Evolutionary conservation across 2,329 filamentous ascomycete genomes (phyloP).

Genomic region (Venturia asperata): DNA sequence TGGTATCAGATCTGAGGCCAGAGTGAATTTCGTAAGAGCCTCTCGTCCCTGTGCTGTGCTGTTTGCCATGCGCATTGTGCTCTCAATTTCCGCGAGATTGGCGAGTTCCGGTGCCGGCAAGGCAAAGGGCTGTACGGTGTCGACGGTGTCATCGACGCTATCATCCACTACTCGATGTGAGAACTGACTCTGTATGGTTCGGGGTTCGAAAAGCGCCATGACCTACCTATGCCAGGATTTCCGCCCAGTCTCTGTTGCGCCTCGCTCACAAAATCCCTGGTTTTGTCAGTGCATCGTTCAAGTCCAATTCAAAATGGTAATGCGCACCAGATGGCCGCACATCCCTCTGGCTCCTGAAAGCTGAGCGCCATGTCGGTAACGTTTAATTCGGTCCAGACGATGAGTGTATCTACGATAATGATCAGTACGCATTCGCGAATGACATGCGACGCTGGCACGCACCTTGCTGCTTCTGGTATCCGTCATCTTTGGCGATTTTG

Average conservation of each 20-base stretch:
- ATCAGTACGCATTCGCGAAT: conserved; percentile 11
- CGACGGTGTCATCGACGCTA: conserved; percentile 77
- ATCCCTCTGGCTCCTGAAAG: conserved; percentile 95
- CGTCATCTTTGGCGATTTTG: conserved; percentile 85
- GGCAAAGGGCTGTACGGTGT: conserved; percentile 61
- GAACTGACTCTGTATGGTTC: neutral
- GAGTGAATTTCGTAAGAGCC: conserved; percentile 77
- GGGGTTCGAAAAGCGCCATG: neutral
- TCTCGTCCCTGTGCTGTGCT: conserved; percentile 70
- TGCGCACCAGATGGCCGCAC: conserved; percentile 78
- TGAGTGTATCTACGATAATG: conserved; percentile 67
- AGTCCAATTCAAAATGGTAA: conserved; percentile 21
- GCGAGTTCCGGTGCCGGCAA: conserved; percentile 75
- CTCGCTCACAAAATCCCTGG: conserved; percentile 82
- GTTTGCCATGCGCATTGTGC: conserved; percentile 72
- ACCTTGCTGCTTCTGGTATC: conserved; percentile 98
- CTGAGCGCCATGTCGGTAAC: conserved; percentile 95
- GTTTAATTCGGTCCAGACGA: conserved; percentile 93
- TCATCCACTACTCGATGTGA: conserved; percentile 53
- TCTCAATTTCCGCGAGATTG: conserved; percentile 77
- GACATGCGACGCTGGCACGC: conserved; percentile 27
- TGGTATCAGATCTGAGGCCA: conserved; percentile 76
- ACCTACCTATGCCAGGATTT: conserved; percentile 55
- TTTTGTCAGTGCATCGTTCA: conserved; percentile 16
- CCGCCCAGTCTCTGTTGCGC: conserved; percentile 69